Base-by-base conservation (phyloP, 768 basidiomycete genomes). In the Mycena sanguinolenta region DNA sequence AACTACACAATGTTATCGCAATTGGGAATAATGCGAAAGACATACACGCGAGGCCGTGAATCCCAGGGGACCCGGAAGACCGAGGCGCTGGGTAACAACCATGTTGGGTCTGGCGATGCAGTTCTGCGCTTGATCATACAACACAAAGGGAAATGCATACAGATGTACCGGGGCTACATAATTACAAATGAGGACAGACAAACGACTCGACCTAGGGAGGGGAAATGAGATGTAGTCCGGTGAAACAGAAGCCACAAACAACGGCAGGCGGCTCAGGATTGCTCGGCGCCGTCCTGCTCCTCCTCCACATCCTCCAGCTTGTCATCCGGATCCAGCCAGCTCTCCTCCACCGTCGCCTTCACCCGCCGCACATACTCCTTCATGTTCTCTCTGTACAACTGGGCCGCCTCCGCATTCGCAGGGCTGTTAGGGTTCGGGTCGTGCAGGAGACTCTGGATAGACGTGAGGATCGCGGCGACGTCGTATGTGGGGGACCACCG, bases 401-500 rank as follows among this genome's bases (percentile, higher is more conserved):
- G 95, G 8, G 98, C 98, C 0, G 98, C 98, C 82, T 99, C 98
- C 4, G 96, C 97, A 77, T 99, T 99, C 5, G 97, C 98, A 17
- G 98, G 97, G 77, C 96, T 97, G 79, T 96, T 96, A 2, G 97
- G 97, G 80, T 99, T 99, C 16, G 98, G 98, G 81, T 99, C 98
- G 77, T 99, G 97, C 69, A 99, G 84, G 65, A 99, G 83, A 80
- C 92, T 95, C 81, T 99, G 98, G 67, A 99, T 97, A 74, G 92
- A 94, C 12, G 98, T 99, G 76, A 99, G 86, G 82, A 99, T 98
- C 32, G 98, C 98, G 23, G 97, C 96, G 63, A 99, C 98, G 78
- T 99, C 98, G 81, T 99, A 99, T 1, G 98, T 99, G 8, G 98
- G 98, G 28, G 93, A 95, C 98, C 98, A 99, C 27, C 98, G 88